These are phyloP conservation scores for Cyphellophora europaea DNA, from an alignment of 2,329 filamentous ascomycete species.

Conservation along the genomic window DNA sequence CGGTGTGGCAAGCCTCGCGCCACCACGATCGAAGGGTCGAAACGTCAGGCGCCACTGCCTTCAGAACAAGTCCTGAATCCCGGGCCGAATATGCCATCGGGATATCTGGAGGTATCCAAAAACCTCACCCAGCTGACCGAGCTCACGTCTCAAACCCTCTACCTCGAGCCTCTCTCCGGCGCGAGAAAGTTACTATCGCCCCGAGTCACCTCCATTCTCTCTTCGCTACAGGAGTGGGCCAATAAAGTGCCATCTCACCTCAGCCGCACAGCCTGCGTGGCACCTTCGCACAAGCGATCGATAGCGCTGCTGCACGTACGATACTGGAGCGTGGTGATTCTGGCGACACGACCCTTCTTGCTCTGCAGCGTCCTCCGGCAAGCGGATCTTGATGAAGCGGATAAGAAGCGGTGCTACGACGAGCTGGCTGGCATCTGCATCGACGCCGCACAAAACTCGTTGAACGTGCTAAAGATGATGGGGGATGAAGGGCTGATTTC, in stretches of 20 bases:
- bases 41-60: neutral
- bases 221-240: neutral
- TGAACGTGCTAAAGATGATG: slow-evolving; percentile 1
- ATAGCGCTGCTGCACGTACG: slow-evolving; percentile 1
- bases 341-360: slow-evolving; percentile 1
- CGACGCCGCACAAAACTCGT: slow-evolving; percentile 1
- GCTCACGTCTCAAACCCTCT: neutral
- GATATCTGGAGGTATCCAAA: neutral
- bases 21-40: neutral
- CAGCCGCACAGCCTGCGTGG: neutral
- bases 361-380: slow-evolving; percentile 1
- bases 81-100: slow-evolving; percentile 1
- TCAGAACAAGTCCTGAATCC: slow-evolving; percentile 2
- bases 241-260: neutral
- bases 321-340: slow-evolving; percentile 2
- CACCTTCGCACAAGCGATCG: neutral
- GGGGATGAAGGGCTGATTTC: neutral
- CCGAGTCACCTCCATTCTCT: neutral
- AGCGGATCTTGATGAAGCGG: neutral
- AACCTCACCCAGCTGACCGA: slow-evolving; percentile 1
- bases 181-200: neutral
- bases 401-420: neutral
- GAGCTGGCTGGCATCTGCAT: slow-evolving; percentile 1
- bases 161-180: neutral
- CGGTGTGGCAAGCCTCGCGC: neutral